Evolutionary conservation across 1,284 basidiomycete genomes (phyloP).

Genomic region (Pseudozyma hubeiensis): DNA sequence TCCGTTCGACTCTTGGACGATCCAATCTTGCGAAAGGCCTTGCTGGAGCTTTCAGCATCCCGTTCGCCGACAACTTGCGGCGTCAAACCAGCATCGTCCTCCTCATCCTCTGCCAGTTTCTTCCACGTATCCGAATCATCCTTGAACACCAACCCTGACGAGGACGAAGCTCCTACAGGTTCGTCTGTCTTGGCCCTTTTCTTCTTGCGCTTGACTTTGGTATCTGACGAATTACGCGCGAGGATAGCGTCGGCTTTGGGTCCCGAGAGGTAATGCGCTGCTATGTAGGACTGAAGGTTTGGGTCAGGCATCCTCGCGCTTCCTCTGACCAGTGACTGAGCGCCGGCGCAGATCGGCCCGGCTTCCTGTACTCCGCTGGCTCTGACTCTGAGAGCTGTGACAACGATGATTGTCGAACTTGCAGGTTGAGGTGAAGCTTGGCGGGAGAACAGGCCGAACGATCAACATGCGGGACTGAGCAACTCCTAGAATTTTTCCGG

Average conservation of each 20-base stretch:
- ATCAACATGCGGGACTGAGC: no score
- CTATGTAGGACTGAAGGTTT: conserved; percentile 72
- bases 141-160: conserved; percentile 47
- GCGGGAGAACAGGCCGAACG: neutral
- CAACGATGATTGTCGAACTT: neutral
- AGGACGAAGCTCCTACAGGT: neutral
- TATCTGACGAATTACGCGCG: conserved; percentile 72
- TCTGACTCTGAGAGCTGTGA: no score
- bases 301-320: conserved; percentile 55
- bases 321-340: neutral
- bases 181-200: conserved; percentile 74
- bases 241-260: conserved; percentile 96
- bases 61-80: conserved; percentile 34
- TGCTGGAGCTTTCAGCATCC: conserved; percentile 1
- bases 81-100: conserved; percentile 44
- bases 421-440: neutral
- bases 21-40: conserved; percentile 36
- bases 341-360: no score
- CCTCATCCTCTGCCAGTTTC: conserved; percentile 15
- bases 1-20: neutral
- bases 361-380: no score
- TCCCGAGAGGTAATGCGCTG: conserved; percentile 87
- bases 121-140: conserved; percentile 59
- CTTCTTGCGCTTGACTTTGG: conserved; percentile 76
- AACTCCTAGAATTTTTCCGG: neutral